Evolutionary conservation across 2,329 filamentous ascomycete species (phyloP), one percentile per base, ranked within the genome.

Genomic region (Colletotrichum orbiculare): DNA sequence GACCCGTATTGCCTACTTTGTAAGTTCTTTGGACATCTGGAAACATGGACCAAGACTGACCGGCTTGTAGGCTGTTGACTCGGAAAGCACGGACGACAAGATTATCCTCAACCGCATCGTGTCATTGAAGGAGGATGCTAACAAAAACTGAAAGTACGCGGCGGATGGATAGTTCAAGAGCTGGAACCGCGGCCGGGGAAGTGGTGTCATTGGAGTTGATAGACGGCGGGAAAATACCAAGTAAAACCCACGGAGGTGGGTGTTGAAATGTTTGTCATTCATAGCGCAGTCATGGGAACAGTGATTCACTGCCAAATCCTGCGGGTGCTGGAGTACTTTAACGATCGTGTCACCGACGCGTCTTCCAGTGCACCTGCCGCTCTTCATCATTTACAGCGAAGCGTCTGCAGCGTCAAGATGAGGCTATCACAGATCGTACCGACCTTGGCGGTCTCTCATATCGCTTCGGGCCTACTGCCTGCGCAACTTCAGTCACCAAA

Each of bases 31-130:
- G 38, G 6, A 4, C 6, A 41, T 58, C 6, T 2, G 2, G 0
- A 13, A 8, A 8, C 8, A 7, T 25, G 9, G 2, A 50, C 2
- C 9, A 1, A 25, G 0, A 34, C 66, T 59, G n/a, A 57, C n/a
- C 1, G 12, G 15, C 43, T 9, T 25, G 6, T 70, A 85, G 89
- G 89, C 82, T 67, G 83, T 96, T 76, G 94, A 97, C 75, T 87
- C 85, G 54, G 93, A 97, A 72, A 92, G 89, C 65, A 91, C 88
- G 0, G 87, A 88, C 38, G 91, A 93, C n/a, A 92, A 90, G 76
- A 83, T 97, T 69, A 87, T 98, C 52, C 80, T 98, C 37, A 98
- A 98, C 80, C 87, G 93, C 55, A 97, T 98, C 73, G 94, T 98
- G 25, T 92, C 91, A 52, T 78, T 97, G 73, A 97, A 97, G 82